Evolutionary conservation across 2,329 filamentous ascomycete genomes (phyloP).

Genomic region (Curvularia eragrostidis): DNA sequence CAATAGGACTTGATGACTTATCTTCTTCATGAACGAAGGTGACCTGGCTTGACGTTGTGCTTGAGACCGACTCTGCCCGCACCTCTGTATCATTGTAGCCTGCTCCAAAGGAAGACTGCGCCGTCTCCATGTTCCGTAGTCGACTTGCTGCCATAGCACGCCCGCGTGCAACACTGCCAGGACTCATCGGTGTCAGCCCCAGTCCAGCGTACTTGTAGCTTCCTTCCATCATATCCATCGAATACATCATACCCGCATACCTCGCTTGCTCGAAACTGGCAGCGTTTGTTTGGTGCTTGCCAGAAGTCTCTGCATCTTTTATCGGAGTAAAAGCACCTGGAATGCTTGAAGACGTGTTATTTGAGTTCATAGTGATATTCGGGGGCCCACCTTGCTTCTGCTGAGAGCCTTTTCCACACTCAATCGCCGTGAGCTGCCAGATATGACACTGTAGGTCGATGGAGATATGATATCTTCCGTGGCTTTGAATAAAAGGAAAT

Average conservation of each 20-base stretch:
- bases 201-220: constrained; percentile 6
- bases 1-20: neutral
- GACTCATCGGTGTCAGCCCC: constrained; percentile 4
- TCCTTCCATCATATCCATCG: constrained; percentile 1
- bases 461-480: neutral
- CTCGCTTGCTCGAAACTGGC: neutral
- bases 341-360: constrained; percentile 1
- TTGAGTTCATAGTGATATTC: constrained; percentile 1
- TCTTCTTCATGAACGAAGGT: neutral
- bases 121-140: neutral
- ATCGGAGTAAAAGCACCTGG: neutral
- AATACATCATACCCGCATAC: neutral
- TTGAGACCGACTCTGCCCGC: too few species aligned
- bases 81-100: neutral
- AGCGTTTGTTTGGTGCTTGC: neutral
- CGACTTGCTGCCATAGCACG: constrained; percentile 7
- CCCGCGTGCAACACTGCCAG: constrained; percentile 12
- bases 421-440: neutral
- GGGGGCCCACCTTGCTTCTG: neutral
- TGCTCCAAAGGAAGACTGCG: neutral
- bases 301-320: neutral
- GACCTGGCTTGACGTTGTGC: neutral
- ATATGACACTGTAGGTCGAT: neutral
- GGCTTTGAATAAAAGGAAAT: neutral
- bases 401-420: neutral